phyloP scores from a whole-genome alignment of 2,329 filamentous ascomycete species.

The Cytospora chrysosperma region DNA sequence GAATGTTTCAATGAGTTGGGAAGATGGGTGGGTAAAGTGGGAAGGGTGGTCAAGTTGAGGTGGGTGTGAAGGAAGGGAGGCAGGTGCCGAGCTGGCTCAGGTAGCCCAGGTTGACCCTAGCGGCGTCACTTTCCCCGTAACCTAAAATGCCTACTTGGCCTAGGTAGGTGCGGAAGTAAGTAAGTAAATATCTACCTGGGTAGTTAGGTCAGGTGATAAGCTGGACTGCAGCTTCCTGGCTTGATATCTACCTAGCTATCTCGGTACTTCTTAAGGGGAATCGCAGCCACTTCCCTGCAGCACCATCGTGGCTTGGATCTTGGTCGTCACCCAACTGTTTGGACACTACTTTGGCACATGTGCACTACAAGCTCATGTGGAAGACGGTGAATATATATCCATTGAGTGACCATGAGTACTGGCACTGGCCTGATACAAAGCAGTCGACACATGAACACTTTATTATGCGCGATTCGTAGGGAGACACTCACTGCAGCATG shows the following conservation, averaged over 20 bases:
- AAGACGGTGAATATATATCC: background rate
- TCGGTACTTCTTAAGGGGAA: too few relatives aligned
- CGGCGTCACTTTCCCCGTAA: background rate
- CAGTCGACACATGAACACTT: background rate
- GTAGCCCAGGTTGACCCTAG: background rate
- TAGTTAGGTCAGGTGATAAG: background rate
- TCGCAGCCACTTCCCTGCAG: background rate
- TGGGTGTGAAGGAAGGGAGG: background rate
- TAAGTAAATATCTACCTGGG: too few relatives aligned
- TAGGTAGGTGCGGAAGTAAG: too few relatives aligned
- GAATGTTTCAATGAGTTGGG: background rate
- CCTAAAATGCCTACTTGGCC: background rate
- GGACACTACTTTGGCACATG: background rate
- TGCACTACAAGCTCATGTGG: background rate
- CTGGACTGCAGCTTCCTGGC: background rate
- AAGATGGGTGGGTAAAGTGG: background rate
- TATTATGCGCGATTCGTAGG: background rate
- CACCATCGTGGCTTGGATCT: background rate
- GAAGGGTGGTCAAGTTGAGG: background rate
- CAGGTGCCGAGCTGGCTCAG: background rate
- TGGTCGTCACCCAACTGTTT: background rate
- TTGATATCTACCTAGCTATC: too few relatives aligned
- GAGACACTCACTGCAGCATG: background rate
- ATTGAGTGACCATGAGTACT: background rate
- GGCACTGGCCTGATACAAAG: background rate